Evolutionary conservation across 1,284 basidiomycete species (phyloP), one percentile per base, ranked within the genome.

Genomic region (Malassezia vespertilionis): DNA sequence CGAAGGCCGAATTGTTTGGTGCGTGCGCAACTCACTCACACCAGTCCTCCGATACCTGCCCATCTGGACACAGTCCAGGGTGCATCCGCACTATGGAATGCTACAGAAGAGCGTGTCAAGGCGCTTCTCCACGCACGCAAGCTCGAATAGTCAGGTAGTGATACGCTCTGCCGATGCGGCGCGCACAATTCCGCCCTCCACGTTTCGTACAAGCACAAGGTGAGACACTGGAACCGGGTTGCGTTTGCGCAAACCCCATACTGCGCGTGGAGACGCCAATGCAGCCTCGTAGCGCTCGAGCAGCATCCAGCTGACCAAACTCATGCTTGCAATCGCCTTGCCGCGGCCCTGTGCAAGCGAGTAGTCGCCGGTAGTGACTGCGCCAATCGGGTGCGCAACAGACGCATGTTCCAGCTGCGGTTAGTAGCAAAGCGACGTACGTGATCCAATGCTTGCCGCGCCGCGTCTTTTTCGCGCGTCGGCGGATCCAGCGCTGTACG

Each of bases 351-450:
- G 56, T 0, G 56, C 50, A 1, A 65, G 35, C 34, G 62, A 53
- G 21, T 62, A 62, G 40, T 65, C 58, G 12, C 62, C 62, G 22
- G 58, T 56, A 15, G 56, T 38, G 14, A 65, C 58, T 0, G 53
- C 56, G 7, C 62, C 62, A 4, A 61, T 27, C 2, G 48, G 51
- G 51, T 23, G 56, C 38, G 50, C 43, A 48, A n/a, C 40, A 11
- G 22, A 44, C 45, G 23, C 45, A 46, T 15, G 53, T 54, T 30
- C 59, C 36, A 28, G 52, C 39, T 40, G 43, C n/a, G n/a, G n/a
- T n/a, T n/a, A n/a, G n/a, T n/a, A n/a, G n/a, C n/a, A 18, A 52
- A 52, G 10, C 24, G 39, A 8, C 57, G 44, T n/a, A 56, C 57
- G 9, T 30, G 23, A 21, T 46, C 31, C 23, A 57, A 26, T 33